A percentile compares a stretch with the other conserved stretches of the same genome.
Evolutionary conservation across 2,329 filamentous ascomycete species (phyloP).

Genomic region (Mycogone perniciosa): DNA sequence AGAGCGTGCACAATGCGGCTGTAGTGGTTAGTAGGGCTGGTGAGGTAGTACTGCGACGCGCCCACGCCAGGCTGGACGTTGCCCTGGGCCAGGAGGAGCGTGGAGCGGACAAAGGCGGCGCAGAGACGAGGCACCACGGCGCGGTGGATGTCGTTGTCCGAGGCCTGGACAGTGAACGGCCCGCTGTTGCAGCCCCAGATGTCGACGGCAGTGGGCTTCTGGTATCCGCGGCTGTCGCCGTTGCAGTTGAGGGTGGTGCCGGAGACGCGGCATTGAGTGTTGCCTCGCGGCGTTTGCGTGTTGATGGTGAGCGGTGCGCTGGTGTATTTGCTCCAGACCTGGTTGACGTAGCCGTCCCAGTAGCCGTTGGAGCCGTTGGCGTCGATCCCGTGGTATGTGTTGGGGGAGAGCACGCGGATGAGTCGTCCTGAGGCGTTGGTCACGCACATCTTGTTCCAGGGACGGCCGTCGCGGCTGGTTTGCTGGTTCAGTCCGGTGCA

Average conservation of each 20-base stretch:
- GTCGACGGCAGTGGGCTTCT: slow-evolving; percentile 37
- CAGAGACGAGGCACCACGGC: slow-evolving; percentile 43
- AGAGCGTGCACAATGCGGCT: slow-evolving; percentile 53
- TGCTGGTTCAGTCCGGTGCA: slow-evolving; percentile 37
- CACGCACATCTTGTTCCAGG: slow-evolving; percentile 42
- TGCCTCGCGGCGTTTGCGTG: slow-evolving; percentile 34
- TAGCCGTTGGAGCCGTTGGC: slow-evolving; percentile 33
- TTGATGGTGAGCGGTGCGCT: slow-evolving; percentile 34
- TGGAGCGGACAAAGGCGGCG: slow-evolving; percentile 44
- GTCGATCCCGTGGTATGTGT: slow-evolving; percentile 33
- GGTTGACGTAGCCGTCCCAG: slow-evolving; percentile 39
- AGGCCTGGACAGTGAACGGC: slow-evolving; percentile 33
- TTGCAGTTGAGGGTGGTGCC: slow-evolving; percentile 33
- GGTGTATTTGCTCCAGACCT: slow-evolving; percentile 40
- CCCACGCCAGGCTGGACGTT: slow-evolving; percentile 37
- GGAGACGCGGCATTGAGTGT: slow-evolving; percentile 33
- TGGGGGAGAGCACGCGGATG: slow-evolving; percentile 41
- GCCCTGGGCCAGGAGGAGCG: slow-evolving; percentile 40
- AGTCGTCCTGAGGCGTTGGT: slow-evolving; percentile 28
- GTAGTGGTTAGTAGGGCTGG: slow-evolving; percentile 48
- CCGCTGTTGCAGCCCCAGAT: slow-evolving; percentile 48
- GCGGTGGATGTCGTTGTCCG: slow-evolving; percentile 35
- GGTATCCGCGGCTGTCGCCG: slow-evolving; percentile 37
- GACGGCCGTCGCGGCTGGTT: slow-evolving; percentile 30
- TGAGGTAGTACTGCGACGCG: slow-evolving; percentile 37